These are phyloP conservation scores for Dimocarpus longan DNA, from an alignment of 345 rosid genomes.

Conservation along the genomic window DNA sequence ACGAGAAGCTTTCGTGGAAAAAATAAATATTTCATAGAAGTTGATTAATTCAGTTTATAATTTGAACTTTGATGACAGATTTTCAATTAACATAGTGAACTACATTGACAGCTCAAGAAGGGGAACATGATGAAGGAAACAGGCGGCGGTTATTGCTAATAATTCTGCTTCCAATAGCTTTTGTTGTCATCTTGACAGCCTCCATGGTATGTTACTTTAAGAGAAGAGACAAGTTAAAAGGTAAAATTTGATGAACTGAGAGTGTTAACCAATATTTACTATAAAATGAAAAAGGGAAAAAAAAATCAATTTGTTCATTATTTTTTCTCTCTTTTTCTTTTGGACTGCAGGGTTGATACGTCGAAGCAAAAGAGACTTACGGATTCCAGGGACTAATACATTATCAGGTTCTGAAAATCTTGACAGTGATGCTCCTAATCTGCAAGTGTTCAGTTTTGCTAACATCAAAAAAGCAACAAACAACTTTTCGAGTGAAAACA, in stretches of 20 bases:
- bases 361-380: neutral
- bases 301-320: neutral
- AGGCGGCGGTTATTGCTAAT: slow-evolving; percentile 18
- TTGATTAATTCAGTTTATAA: neutral
- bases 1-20: no score
- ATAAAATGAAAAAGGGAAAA: neutral
- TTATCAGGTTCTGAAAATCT: neutral
- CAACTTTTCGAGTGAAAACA: slow-evolving; percentile 38
- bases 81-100: neutral
- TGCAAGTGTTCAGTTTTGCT: slow-evolving; percentile 30
- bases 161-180: slow-evolving; percentile 30
- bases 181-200: slow-evolving; percentile 16
- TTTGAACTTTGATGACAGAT: neutral
- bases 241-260: slow-evolving; percentile 6
- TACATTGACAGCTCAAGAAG: slow-evolving; percentile 32
- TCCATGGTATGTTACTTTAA: slow-evolving; percentile 5
- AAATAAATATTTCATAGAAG: neutral
- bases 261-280: neutral
- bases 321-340: neutral
- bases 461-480: slow-evolving; percentile 39
- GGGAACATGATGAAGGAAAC: slow-evolving; percentile 9
- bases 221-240: slow-evolving; percentile 22
- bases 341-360: neutral
- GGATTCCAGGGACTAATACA: neutral
- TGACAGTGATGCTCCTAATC: slow-evolving; percentile 23